Conservation (phyloP, 1,284 basidiomycete genomes). For the Rhodotorula sp. region DNA sequence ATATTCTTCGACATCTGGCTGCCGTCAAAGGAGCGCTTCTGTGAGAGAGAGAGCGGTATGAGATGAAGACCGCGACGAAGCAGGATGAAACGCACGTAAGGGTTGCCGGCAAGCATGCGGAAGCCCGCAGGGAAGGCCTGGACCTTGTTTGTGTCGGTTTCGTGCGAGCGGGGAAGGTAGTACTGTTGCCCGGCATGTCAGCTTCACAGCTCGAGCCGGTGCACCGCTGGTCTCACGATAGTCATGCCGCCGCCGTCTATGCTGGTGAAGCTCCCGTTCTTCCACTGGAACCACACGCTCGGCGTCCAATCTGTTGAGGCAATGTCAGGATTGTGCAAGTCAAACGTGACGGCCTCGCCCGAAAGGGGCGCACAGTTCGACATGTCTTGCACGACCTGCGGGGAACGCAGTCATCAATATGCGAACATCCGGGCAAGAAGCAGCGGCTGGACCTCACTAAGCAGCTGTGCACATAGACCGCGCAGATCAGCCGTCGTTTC, state of each 20-base stretch:
- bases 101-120: constrained; percentile 53
- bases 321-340: neutral
- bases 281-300: constrained; percentile 9
- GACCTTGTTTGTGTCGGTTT: neutral
- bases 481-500: too few relatives aligned
- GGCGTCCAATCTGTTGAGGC: constrained; percentile 18
- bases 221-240: neutral
- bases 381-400: constrained; percentile 26
- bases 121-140: constrained; percentile 46
- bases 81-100: constrained; percentile 3
- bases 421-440: too few relatives aligned
- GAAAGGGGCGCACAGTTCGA: neutral
- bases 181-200: neutral
- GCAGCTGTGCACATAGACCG: neutral
- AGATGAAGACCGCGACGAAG: too few relatives aligned
- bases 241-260: constrained; percentile 3
- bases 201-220: neutral
- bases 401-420: neutral
- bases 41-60: too few relatives aligned
- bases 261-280: constrained; percentile 24
- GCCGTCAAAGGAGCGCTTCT: constrained; percentile 23
- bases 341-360: neutral
- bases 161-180: constrained; percentile 14
- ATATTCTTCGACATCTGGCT: constrained; percentile 14
- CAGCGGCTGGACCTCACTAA: too few relatives aligned